phyloP scores from a whole-genome alignment of 177 flowering plant genomes.

The Vitis hybrid region DNA sequence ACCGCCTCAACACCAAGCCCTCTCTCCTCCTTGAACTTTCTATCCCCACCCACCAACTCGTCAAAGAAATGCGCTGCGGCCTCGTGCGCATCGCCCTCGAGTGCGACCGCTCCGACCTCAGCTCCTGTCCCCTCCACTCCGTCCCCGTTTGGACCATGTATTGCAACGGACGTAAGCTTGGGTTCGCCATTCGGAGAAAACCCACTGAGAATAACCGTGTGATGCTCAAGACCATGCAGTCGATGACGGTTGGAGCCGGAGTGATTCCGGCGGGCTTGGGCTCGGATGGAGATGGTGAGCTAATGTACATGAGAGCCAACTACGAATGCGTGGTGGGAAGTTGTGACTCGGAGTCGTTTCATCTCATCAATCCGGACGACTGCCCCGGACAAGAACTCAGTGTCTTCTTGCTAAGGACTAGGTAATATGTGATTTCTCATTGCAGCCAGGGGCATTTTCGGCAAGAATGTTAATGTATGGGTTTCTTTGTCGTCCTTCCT shows the following conservation, averaged over 20 bases:
- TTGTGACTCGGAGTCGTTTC: conserved; percentile 77
- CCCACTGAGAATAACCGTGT: conserved; percentile 33
- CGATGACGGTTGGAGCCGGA: conserved; percentile 73
- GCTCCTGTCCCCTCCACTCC: conserved; percentile 46
- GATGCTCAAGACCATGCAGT: conserved; percentile 64
- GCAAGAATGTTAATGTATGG: not conserved
- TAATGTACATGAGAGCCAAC: conserved; percentile 84
- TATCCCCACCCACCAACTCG: conserved; percentile 52
- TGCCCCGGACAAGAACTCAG: conserved; percentile 73
- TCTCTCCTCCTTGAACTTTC: conserved; percentile 72
- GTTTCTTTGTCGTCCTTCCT: too few relatives aligned
- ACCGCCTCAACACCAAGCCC: conserved; percentile 52
- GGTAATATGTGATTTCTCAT: conserved; percentile 14
- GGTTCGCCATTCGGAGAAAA: conserved; percentile 56
- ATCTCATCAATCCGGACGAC: conserved; percentile 67
- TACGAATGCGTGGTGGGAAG: conserved; percentile 73
- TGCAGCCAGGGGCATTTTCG: conserved; percentile 1
- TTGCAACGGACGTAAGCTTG: conserved; percentile 64
- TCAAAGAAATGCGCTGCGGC: conserved; percentile 70
- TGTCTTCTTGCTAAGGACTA: conserved; percentile 75
- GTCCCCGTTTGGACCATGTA: conserved; percentile 68
- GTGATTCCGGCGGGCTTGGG: conserved; percentile 51
- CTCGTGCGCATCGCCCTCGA: conserved; percentile 79
- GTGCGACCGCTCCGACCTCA: conserved; percentile 31
- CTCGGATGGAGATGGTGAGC: conserved; percentile 33